A percentile compares a stretch with the other conserved stretches of the same genome.
Evolutionary conservation across 495 filamentous ascomycete species (phyloP).

Genomic region (Saxophila tyrrhenica): DNA sequence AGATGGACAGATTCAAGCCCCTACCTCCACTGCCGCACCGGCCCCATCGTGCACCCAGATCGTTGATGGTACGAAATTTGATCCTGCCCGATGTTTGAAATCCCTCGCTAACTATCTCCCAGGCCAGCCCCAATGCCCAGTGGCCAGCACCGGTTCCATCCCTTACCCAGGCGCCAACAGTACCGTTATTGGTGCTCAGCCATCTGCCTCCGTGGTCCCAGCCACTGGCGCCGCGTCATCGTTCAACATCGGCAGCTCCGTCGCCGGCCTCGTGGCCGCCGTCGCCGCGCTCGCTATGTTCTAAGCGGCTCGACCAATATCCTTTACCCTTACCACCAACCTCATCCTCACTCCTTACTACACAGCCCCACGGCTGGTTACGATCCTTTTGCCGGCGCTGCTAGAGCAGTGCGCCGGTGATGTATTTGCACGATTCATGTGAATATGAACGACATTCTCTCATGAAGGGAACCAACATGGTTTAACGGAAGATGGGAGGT

Average conservation of each 20-base stretch:
- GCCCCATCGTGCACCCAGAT: background rate
- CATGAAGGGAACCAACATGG: background rate
- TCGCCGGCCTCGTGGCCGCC: constrained; percentile 19
- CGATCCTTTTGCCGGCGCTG: constrained; percentile 1
- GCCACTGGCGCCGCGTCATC: constrained; percentile 12
- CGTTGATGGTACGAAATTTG: too few species aligned
- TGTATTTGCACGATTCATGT: constrained; percentile 10
- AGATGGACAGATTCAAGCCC: background rate
- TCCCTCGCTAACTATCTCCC: too few species aligned
- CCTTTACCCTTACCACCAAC: background rate
- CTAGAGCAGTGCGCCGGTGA: background rate
- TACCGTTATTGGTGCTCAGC: constrained; percentile 4
- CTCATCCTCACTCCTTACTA: background rate
- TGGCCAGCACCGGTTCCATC: constrained; percentile 18
- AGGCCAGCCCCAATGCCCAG: constrained; percentile 12
- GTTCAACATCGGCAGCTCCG: constrained; percentile 13
- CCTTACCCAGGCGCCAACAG: constrained; percentile 8
- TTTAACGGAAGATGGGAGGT: background rate
- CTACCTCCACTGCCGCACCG: background rate
- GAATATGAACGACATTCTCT: constrained; percentile 2
- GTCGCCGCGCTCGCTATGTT: constrained; percentile 19
- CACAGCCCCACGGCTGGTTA: background rate
- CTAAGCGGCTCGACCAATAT: constrained; percentile 7
- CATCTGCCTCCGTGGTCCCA: background rate
- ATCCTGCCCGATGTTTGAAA: background rate